Evolutionary conservation across 2,329 filamentous ascomycete genomes (phyloP), one percentile per base, ranked within the genome.

Genomic region (Talaromyces sp.): DNA sequence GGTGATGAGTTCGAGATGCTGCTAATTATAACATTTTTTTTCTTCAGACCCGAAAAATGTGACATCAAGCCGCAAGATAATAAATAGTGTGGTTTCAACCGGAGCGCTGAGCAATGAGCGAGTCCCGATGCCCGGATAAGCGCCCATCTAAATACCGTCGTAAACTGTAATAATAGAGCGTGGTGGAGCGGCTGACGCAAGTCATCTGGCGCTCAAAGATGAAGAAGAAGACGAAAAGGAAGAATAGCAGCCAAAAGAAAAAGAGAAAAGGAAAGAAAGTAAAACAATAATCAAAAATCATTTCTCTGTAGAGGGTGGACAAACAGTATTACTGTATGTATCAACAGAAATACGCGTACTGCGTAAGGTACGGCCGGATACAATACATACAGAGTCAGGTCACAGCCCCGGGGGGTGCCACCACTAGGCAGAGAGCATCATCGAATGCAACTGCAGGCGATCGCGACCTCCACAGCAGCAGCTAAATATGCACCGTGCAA

Each of bases 41-140:
- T 51, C 51, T 59, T 59, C 52, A 55, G 48, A 17, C 26, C 48
- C 35, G 24, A 43, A 35, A 24, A 48, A 41, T 51, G 41, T 26
- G 59, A 58, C 56, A 58, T 19, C 48, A 24, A 21, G 55, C 48
- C 26, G 46, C 56, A 57, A 54, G 26, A n/a, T n/a, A 19, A 27
- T 27, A 5, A 29, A 58, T 35, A 57, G 43, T 62, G 60, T 12
- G 43, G 43, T 62, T 62, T 62, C 60, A 59, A 57, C 29, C 19
- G 35, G 35, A 3, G 43, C 29, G 26, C 19, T 32, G 31, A 24
- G 43, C 21, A 46, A 14, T 58, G 35, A 32, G 26, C 56, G 60
- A 62, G 56, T 62, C n/a, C 35, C 14, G 35, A 55, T 59, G 60
- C 60, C 35, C 54, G 60, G 52, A 59, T 62, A 62, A 51, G 60